Base-by-base conservation (phyloP, 2,329 filamentous ascomycete species). In the Trichoderma sp. region DNA sequence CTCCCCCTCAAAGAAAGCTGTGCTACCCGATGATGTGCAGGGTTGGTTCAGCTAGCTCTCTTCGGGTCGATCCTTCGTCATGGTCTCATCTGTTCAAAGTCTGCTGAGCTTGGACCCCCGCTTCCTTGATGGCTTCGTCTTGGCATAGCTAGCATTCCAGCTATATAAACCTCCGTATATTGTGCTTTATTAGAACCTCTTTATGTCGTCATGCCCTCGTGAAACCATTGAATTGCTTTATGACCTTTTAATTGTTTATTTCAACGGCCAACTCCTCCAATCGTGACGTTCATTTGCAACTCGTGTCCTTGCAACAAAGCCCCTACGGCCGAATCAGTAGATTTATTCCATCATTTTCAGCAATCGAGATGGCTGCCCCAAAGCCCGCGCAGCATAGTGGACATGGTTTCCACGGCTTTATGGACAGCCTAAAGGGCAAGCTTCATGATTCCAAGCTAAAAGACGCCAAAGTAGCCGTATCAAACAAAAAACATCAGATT, bases 401-500 rank as follows among this genome's bases (percentile, higher is more conserved):
- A 35, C 75, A 82, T 35, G 81, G 79, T 50, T 81, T 83, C 75
- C 80, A 81, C 5, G 79, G 83, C 75, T 80, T 88, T 67, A 79
- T 85, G 27, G 85, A 88, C 29, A 89, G 87, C 79, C 78, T 91
- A 35, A 90, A 88, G 77, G 89, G 91, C 68, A 91, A 90, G 80
- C 83, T 91, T 4, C 84, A 87, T 64, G 85, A 88, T 64, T 87
- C 87, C 1, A 87, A 88, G 78, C 82, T 92, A 0, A 87, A 90
- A 77, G 89, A 91, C 77, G 85, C 87, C 77, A 92, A 92, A 80
- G 83, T 91, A 72, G 84, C 85, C 56, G 81, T 92, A 41, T 87
- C 87, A 71, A 88, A 92, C 80, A 88, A 90, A 80, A 92, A 92
- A 73, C 82, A 92, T 78, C 86, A 91, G 76, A 87, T 92, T 79